Conservation (phyloP, 2,329 filamentous ascomycete species). For the Aschersonia sp. region DNA sequence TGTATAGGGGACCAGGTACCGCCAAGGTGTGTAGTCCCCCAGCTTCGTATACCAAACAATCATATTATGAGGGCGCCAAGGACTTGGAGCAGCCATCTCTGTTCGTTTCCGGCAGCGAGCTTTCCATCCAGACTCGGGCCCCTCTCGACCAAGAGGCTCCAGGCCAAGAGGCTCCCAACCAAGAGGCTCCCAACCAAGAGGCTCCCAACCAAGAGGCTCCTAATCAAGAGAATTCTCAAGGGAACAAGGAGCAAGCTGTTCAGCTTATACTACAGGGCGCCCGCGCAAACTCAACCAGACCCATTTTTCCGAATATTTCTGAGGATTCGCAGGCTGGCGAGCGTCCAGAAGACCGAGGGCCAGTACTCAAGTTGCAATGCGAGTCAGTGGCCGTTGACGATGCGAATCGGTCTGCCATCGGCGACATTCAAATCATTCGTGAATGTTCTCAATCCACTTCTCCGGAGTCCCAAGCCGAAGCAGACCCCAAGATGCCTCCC, state of each 20-base stretch:
- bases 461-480: background rate
- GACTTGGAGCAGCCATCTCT: slow-evolving; percentile 24
- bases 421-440: background rate
- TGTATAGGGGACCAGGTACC: slow-evolving; percentile 22
- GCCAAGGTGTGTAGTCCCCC: slow-evolving; percentile 12
- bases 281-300: too few species aligned
- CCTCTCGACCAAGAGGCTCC: slow-evolving; percentile 7
- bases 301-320: too few species aligned
- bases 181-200: background rate
- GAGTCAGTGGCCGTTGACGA: too few species aligned
- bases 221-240: background rate
- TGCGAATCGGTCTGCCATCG: background rate
- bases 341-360: too few species aligned
- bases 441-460: slow-evolving; percentile 2
- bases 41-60: slow-evolving; percentile 18
- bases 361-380: too few species aligned
- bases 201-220: background rate
- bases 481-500: background rate
- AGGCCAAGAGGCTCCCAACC: background rate
- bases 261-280: background rate
- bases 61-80: slow-evolving; percentile 40
- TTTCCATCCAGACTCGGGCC: slow-evolving; percentile 5
- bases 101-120: too few species aligned
- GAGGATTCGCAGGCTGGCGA: too few species aligned
- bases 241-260: background rate